These are phyloP conservation scores for Fusarium secorum DNA, from an alignment of 2,329 filamentous ascomycete species.

Conservation along the genomic window DNA sequence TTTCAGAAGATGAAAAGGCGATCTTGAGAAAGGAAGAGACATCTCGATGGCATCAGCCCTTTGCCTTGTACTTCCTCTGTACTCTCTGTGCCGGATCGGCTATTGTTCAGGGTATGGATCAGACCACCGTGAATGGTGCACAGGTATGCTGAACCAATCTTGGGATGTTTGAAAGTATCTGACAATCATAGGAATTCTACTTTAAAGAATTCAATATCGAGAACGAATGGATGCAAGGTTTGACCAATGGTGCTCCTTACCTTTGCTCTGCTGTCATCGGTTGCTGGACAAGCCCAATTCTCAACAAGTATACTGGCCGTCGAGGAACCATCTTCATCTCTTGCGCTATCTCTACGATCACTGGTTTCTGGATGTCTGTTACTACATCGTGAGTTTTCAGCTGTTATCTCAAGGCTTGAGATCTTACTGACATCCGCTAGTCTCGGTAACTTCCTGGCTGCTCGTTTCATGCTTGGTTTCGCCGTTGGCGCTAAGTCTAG, in stretches of 20 bases:
- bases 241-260: conserved; percentile 64
- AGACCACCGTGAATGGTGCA: conserved; percentile 70
- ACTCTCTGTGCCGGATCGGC: conserved; percentile 53
- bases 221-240: conserved; percentile 58
- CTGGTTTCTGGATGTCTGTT: conserved; percentile 63
- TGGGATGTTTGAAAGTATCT: accelerated
- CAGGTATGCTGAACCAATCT: conserved; percentile 50
- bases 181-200: conserved; percentile 45
- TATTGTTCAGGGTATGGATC: conserved; percentile 72
- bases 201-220: conserved; percentile 45
- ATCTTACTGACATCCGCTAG: background rate
- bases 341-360: conserved; percentile 60
- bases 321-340: conserved; percentile 71
- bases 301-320: conserved; percentile 69
- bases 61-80: conserved; percentile 48
- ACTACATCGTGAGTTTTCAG: conserved; percentile 60
- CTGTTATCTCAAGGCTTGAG: accelerated
- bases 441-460: conserved; percentile 40
- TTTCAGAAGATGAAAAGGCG: conserved; percentile 43
- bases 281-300: conserved; percentile 49
- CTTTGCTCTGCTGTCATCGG: conserved; percentile 56
- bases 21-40: conserved; percentile 42
- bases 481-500: conserved; percentile 50
- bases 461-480: conserved; percentile 49
- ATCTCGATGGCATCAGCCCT: conserved; percentile 46